These are phyloP conservation scores for Psilocybe mexicana DNA, from an alignment of 1,284 basidiomycete genomes.

Conservation along the genomic window DNA sequence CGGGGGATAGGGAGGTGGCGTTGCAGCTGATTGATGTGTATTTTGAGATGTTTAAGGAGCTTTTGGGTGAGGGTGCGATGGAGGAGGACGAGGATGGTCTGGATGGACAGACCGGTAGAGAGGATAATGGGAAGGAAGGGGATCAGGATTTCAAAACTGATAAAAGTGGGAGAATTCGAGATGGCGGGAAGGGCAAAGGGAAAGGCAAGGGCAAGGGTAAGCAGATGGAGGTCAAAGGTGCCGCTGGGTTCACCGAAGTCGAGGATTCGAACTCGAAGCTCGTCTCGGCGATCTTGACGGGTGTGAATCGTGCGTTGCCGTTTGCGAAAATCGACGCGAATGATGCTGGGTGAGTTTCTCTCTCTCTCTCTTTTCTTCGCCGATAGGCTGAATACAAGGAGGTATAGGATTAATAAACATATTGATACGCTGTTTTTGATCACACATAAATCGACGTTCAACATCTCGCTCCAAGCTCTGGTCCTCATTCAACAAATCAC, in stretches of 20 bases:
- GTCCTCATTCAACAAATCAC: conserved; percentile 90
- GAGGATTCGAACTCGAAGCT: conserved; percentile 85
- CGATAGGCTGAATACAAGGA: conserved; percentile 1
- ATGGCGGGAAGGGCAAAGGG: conserved; percentile 36
- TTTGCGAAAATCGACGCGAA: conserved; percentile 78
- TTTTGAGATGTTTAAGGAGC: conserved; percentile 93
- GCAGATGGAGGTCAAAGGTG: conserved; percentile 49
- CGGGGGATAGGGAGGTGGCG: conserved; percentile 77
- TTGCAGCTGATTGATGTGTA: conserved; percentile 87
- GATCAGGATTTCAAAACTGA: conserved; percentile 39
- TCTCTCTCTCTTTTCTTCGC: not conserved
- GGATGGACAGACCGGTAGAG: conserved; percentile 22
- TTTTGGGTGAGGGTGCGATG: conserved; percentile 63
- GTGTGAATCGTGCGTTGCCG: conserved; percentile 94
- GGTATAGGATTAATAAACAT: conserved; percentile 75
- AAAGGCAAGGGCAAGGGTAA: conserved; percentile 43
- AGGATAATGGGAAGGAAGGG: conserved; percentile 33
- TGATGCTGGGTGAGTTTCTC: conserved; percentile 45
- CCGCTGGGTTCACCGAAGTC: conserved; percentile 68
- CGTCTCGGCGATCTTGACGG: conserved; percentile 90
- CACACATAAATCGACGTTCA: conserved; percentile 94
- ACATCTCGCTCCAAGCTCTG: conserved; percentile 93
- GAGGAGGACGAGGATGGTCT: conserved; percentile 33
- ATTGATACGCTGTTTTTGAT: conserved; percentile 95
- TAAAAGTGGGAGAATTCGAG: conserved; percentile 41